Conservation (phyloP, 2,329 filamentous ascomycete genomes). For the Diplocarpon mali region DNA sequence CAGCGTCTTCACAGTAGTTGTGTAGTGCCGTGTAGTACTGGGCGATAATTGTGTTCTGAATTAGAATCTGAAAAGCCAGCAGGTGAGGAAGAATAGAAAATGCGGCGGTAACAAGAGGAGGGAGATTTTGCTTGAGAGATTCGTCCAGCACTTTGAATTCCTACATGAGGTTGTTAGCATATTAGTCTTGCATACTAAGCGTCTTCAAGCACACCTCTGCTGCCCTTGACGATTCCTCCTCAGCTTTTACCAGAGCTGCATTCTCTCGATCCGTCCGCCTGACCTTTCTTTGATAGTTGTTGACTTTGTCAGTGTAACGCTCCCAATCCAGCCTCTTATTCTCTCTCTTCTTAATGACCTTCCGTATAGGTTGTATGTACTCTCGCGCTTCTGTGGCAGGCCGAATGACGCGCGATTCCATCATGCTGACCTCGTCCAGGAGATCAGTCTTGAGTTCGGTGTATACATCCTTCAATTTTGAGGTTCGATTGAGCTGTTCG, state of each 20-base stretch:
- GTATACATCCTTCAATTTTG: constrained; percentile 55
- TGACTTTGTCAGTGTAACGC: constrained; percentile 59
- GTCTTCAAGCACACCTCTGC: constrained; percentile 42
- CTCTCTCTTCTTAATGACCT: constrained; percentile 76
- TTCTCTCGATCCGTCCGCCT: constrained; percentile 66
- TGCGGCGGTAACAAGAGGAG: constrained; percentile 57
- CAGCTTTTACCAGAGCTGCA: constrained; percentile 55
- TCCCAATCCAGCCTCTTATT: constrained; percentile 76
- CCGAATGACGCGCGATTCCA: constrained; percentile 58
- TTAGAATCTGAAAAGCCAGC: constrained; percentile 57
- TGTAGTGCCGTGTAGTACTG: constrained; percentile 70
- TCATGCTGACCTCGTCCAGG: constrained; percentile 55
- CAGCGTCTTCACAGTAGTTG: constrained; percentile 57
- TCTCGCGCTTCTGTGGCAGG: constrained; percentile 61
- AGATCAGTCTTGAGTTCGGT: constrained; percentile 61
- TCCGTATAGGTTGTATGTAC: constrained; percentile 60
- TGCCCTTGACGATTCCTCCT: constrained; percentile 55
- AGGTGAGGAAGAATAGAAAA: constrained; percentile 67
- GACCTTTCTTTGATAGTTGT: constrained; percentile 58
- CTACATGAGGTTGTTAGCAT: constrained; percentile 28
- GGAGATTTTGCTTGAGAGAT: constrained; percentile 59
- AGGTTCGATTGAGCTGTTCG: constrained; percentile 51
- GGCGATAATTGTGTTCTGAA: constrained; percentile 68
- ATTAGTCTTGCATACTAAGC: constrained; percentile 6
- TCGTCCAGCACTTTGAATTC: constrained; percentile 68